Percentiles rank a stretch among this genome's conserved stretches.
phyloP scores from a whole-genome alignment of 2,329 filamentous ascomycete species.

The Calonectria henricotiae region DNA sequence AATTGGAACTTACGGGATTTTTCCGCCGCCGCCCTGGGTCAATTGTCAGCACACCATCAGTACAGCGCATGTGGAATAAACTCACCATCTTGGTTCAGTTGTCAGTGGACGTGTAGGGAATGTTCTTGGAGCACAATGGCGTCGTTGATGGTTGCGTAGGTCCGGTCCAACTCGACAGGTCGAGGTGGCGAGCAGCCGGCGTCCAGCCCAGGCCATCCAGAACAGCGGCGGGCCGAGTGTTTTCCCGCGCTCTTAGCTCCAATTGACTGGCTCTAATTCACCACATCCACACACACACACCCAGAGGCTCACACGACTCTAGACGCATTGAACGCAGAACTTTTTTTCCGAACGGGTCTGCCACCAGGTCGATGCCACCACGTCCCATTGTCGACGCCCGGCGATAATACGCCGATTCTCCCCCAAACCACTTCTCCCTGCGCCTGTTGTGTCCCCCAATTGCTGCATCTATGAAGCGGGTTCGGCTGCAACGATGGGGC shows the following conservation, averaged over 20 bases:
- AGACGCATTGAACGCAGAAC: constrained; percentile 54
- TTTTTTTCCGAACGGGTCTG: constrained; percentile 56
- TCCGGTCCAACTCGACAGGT: constrained; percentile 30
- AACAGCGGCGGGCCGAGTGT: constrained; percentile 47
- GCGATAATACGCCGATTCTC: constrained; percentile 27
- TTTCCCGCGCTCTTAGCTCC: constrained; percentile 45
- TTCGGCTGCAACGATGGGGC: constrained; percentile 62
- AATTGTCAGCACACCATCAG: constrained; percentile 59
- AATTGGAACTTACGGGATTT: constrained; percentile 68
- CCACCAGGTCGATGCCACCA: constrained; percentile 37
- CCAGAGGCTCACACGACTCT: constrained; percentile 57
- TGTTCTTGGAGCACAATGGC: constrained; percentile 54
- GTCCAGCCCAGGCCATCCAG: constrained; percentile 11
- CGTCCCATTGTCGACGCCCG: constrained; percentile 38
- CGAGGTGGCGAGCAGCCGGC: constrained; percentile 34
- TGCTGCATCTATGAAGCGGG: constrained; percentile 60
- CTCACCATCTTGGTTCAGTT: constrained; percentile 72
- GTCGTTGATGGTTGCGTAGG: constrained; percentile 45
- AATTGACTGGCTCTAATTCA: constrained; percentile 20
- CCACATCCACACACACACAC: constrained; percentile 35
- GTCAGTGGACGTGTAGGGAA: constrained; percentile 56
- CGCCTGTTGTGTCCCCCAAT: constrained; percentile 22
- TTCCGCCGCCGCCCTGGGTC: constrained; percentile 81
- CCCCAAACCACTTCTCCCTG: not conserved
- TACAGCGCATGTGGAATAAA: not conserved